phyloP scores from a whole-genome alignment of 371 early-diverging fungal genomes.

The Chytridium lagenaria region DNA sequence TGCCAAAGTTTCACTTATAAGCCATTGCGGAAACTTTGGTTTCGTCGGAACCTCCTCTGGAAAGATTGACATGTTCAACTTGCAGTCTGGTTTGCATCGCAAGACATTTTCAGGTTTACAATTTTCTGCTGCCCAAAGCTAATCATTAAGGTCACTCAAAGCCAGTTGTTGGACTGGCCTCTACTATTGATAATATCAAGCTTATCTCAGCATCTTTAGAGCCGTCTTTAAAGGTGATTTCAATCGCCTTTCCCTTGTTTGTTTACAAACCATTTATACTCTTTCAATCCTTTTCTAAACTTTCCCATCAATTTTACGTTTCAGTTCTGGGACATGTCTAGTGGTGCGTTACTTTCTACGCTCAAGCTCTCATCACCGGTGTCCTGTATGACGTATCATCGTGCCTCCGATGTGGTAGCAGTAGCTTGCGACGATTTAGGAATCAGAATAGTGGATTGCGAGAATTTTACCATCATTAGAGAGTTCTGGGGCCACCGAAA shows the following conservation, averaged over 20 bases:
- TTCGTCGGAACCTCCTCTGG: slow-evolving; percentile 83
- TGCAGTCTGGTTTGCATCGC: slow-evolving; percentile 89
- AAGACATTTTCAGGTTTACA: slow-evolving; percentile 61
- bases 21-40: slow-evolving; percentile 92
- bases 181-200: slow-evolving; percentile 74
- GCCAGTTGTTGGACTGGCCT: slow-evolving; percentile 78
- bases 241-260: not conserved
- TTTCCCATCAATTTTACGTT: slow-evolving; percentile 19
- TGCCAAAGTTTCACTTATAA: slow-evolving; percentile 67
- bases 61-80: slow-evolving; percentile 85
- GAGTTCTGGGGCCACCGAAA: slow-evolving; percentile 87
- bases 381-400: slow-evolving; percentile 66
- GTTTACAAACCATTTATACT: too few species aligned
- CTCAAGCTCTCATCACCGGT: slow-evolving; percentile 76
- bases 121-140: not conserved
- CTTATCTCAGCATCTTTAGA: slow-evolving; percentile 84
- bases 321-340: slow-evolving; percentile 83
- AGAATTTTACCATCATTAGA: slow-evolving; percentile 80
- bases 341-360: slow-evolving; percentile 64
- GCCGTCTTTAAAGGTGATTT: slow-evolving; percentile 70
- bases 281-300: too few species aligned
- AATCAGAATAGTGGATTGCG: slow-evolving; percentile 86
- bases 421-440: slow-evolving; percentile 83
- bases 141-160: slow-evolving; percentile 71
- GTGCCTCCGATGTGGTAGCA: slow-evolving; percentile 81